phyloP scores from a whole-genome alignment of 2,329 filamentous ascomycete species.

The Sporothrix protearum region DNA sequence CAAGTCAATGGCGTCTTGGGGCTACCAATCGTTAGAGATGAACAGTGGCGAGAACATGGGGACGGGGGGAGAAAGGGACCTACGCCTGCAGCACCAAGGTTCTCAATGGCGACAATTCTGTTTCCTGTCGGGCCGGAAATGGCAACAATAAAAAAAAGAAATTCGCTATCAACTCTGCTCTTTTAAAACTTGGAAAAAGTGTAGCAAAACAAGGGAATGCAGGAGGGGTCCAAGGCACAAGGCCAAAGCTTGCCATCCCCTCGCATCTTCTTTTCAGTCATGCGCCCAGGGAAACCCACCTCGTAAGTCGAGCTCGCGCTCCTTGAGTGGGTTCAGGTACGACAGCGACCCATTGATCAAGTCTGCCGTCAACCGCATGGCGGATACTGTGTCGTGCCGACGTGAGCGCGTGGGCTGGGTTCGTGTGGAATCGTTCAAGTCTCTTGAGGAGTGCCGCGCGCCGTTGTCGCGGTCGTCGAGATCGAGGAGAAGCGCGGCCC shows the following conservation, averaged over 20 bases:
- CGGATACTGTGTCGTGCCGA: constrained; percentile 26
- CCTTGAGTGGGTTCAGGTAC: constrained; percentile 97
- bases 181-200: constrained; percentile 47
- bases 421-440: neutral
- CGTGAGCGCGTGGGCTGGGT: neutral
- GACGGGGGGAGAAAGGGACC: constrained; percentile 42
- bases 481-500: neutral
- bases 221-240: neutral
- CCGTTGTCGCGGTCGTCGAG: neutral
- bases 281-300: constrained; percentile 61
- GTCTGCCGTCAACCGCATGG: constrained; percentile 93
- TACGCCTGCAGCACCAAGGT: constrained; percentile 90
- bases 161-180: constrained; percentile 81
- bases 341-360: constrained; percentile 92
- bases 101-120: constrained; percentile 96
- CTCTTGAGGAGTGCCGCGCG: neutral
- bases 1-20: constrained; percentile 95
- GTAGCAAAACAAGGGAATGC: constrained; percentile 58
- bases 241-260: neutral
- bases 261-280: constrained; percentile 15
- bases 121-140: constrained; percentile 66
- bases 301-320: constrained; percentile 98
- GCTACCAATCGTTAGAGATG: constrained; percentile 47
- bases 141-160: neutral
- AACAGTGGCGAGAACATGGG: constrained; percentile 15